Conservation (phyloP, 306 rosid species). For the Medicago arabica region DNA sequence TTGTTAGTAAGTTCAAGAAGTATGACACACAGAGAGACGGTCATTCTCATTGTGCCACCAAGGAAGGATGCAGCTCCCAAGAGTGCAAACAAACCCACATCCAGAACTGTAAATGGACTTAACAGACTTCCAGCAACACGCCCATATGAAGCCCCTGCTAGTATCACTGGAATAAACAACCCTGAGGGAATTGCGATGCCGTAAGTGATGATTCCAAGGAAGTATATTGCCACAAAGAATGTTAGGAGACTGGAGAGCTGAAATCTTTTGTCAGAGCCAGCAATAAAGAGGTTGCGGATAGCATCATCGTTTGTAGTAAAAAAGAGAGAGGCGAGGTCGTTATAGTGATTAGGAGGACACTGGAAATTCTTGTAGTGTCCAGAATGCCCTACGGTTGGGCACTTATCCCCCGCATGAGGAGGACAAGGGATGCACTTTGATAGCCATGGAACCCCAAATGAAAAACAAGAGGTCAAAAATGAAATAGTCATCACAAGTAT, state of each 20-base stretch:
- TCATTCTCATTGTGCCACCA: constrained; percentile 97
- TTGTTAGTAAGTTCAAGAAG: constrained; percentile 88
- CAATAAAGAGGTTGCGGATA: constrained; percentile 69
- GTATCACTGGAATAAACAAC: constrained; percentile 86
- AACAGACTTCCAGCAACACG: constrained; percentile 72
- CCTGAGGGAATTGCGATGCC: constrained; percentile 94
- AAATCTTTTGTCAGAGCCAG: constrained; percentile 60
- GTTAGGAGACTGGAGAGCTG: constrained; percentile 66
- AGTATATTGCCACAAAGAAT: constrained; percentile 65
- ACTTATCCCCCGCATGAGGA: constrained; percentile 50
- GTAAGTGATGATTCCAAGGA: constrained; percentile 76
- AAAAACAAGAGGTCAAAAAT: constrained; percentile 67
- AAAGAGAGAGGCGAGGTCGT: constrained; percentile 90
- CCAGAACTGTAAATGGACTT: constrained; percentile 56
- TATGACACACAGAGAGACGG: constrained; percentile 80
- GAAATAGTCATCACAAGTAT: constrained; percentile 60
- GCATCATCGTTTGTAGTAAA: constrained; percentile 83
- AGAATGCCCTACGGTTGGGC: constrained; percentile 66
- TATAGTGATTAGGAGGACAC: constrained; percentile 74
- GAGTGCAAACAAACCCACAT: constrained; percentile 69
- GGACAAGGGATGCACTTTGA: constrained; percentile 77
- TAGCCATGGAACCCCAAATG: constrained; percentile 78
- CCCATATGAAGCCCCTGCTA: constrained; percentile 87
- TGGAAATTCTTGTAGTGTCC: constrained; percentile 68
- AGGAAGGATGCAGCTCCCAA: constrained; percentile 92